phyloP scores from a whole-genome alignment of 371 early-diverging fungal genomes.

The Zopfochytrium polystomum region DNA sequence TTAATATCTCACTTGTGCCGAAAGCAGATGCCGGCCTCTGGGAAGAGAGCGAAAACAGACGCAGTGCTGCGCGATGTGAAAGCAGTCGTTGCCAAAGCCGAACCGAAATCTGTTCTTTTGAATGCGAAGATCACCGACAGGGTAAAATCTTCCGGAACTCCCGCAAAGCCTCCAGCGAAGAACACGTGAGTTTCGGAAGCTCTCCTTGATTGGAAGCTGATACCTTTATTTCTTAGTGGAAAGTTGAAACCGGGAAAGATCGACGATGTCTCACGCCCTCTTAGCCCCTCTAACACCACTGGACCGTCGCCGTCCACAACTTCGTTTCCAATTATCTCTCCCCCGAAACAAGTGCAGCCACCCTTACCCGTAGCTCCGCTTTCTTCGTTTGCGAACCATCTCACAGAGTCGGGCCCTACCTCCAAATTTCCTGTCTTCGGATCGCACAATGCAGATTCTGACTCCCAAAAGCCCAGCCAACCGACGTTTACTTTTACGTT shows the following conservation, averaged over 20 bases:
- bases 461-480: too few relatives aligned
- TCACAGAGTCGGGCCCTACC: neutral
- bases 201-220: neutral
- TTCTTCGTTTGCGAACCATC: neutral
- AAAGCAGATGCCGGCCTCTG: neutral
- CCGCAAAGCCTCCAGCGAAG: neutral
- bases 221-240: neutral
- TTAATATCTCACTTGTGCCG: too few relatives aligned
- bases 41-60: neutral
- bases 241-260: neutral
- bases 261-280: neutral
- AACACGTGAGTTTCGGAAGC: neutral
- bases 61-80: neutral
- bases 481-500: neutral
- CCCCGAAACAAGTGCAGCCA: neutral
- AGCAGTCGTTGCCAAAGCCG: neutral
- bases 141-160: neutral
- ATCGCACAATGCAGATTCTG: neutral
- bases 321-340: neutral
- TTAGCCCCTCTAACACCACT: neutral
- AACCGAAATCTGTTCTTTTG: slow-evolving; percentile 1
- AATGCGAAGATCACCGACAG: neutral
- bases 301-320: neutral
- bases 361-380: neutral
- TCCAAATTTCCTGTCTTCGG: neutral